phyloP scores from a whole-genome alignment of 2,329 filamentous ascomycete genomes.

The Aspergillus sp. region DNA sequence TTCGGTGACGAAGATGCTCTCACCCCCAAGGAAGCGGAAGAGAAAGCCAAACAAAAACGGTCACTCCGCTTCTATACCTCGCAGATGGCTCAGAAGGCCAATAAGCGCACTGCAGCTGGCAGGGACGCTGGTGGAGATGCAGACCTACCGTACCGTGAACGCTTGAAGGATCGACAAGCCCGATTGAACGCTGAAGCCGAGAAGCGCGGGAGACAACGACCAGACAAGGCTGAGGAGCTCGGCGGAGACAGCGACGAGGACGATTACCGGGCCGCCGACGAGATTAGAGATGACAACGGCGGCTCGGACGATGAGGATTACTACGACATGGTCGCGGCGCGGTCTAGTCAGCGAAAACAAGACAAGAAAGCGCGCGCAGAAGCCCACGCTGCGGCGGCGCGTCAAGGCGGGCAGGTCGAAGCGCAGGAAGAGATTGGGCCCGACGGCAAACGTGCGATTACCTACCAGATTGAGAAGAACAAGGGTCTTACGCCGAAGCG shows the following conservation, averaged over 20 bases:
- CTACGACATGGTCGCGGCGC: conserved; percentile 76
- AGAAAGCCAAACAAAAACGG: conserved; percentile 86
- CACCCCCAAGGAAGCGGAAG: conserved; percentile 66
- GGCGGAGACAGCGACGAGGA: conserved; percentile 62
- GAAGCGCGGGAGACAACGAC: conserved; percentile 60
- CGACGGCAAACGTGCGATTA: conserved; percentile 87
- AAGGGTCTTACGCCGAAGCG: conserved; percentile 83
- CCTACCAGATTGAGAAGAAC: conserved; percentile 93
- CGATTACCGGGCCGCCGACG: conserved; percentile 45
- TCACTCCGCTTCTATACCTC: conserved; percentile 95
- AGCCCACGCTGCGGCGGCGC: conserved; percentile 46
- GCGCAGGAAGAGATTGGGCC: conserved; percentile 61
- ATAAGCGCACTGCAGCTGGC: conserved; percentile 59
- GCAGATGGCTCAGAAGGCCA: conserved; percentile 90
- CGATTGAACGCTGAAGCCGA: conserved; percentile 84
- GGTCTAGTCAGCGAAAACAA: conserved; percentile 50
- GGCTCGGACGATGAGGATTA: conserved; percentile 49
- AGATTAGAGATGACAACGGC: conserved; percentile 31
- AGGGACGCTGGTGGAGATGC: conserved; percentile 51
- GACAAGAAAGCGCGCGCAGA: conserved; percentile 62
- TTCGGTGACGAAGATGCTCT: conserved; percentile 83
- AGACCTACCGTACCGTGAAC: conserved; percentile 72
- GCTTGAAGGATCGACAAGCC: conserved; percentile 73
- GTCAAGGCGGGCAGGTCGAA: conserved; percentile 51
- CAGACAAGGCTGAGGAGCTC: conserved; percentile 56